Base-by-base conservation (phyloP, 2,329 filamentous ascomycete genomes). In the Botrytis byssoidea region DNA sequence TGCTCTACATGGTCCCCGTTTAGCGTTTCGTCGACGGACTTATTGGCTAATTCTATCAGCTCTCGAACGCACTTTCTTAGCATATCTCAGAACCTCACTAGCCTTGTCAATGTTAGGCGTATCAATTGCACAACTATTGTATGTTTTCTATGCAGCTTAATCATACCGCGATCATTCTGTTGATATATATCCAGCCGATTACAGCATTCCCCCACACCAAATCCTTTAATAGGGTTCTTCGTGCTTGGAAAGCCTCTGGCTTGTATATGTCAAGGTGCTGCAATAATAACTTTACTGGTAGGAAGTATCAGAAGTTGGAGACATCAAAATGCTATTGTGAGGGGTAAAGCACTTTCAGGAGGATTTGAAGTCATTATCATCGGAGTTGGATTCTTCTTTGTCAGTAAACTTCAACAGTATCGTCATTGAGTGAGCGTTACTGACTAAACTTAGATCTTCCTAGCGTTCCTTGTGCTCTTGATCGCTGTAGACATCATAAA, bases 41-140 rank as follows among this genome's bases (percentile, higher is more conserved):
- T 57, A 72, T 73, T 77, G 70, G 76, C 73, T 46, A 37, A 35
- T 48, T 10, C 35, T 48, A n/a, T 14, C 78, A 93, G 92, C 92
- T 55, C 87, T 93, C 72, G 91, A 94, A 82, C 85, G 92, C 73
- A 94, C 92, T 29, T 94, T 91, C 79, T 87, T 94, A 29, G 90
- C 87, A 44, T 94, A 93, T 81, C 85, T 93, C 44, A 88, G 92
- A 32, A 94, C 91, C 2, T 92, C 90, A 0, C 82, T 92, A 55
- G 85, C 88, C n/a, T 84, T 93, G 57, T 89, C 91, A 22, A 90
- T 93, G 83, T 83, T 90, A 32, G 91, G 91, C 29, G 88, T 91
- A 4, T 78, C 89, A 4, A 86, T 91, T 42, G 89, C 91, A 0
- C 92, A 94, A 79, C 86, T 94, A 12, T 93, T 92, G 79, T 75